These are phyloP conservation scores for Trichoderma sp. DNA, from an alignment of 2,329 filamentous ascomycete genomes.

Conservation along the genomic window DNA sequence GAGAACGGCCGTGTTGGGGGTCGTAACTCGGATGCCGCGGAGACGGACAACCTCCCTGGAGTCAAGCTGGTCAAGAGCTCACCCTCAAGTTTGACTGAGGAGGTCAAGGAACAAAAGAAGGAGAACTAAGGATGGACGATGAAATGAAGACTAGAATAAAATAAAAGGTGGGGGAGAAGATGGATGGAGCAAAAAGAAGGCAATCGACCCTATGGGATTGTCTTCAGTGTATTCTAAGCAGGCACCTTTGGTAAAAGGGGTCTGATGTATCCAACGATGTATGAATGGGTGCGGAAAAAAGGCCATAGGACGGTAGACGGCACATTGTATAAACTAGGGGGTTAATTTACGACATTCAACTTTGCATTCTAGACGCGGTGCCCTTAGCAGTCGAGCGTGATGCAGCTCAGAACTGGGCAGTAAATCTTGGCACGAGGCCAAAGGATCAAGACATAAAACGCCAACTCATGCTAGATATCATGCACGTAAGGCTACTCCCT, in stretches of 20 bases:
- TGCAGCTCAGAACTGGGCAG: background rate
- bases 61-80: conserved; percentile 18
- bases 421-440: background rate
- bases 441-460: background rate
- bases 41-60: conserved; percentile 20
- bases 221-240: conserved; percentile 21
- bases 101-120: conserved; percentile 30
- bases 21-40: conserved; percentile 14
- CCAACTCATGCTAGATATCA: background rate
- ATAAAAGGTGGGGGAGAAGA: background rate
- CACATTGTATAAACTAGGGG: conserved; percentile 11
- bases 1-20: background rate
- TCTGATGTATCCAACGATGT: conserved; percentile 15
- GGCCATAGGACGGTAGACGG: conserved; percentile 17
- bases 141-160: background rate
- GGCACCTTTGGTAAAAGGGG: background rate
- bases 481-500: background rate
- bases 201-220: background rate
- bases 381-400: background rate
- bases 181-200: background rate
- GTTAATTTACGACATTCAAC: conserved; percentile 4
- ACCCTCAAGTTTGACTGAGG: conserved; percentile 27
- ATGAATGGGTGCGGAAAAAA: conserved; percentile 5
- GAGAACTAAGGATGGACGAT: conserved; percentile 14
- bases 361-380: background rate